Evolutionary conservation across 1,284 basidiomycete genomes (phyloP).

Genomic region (Termitomyces sp.): DNA sequence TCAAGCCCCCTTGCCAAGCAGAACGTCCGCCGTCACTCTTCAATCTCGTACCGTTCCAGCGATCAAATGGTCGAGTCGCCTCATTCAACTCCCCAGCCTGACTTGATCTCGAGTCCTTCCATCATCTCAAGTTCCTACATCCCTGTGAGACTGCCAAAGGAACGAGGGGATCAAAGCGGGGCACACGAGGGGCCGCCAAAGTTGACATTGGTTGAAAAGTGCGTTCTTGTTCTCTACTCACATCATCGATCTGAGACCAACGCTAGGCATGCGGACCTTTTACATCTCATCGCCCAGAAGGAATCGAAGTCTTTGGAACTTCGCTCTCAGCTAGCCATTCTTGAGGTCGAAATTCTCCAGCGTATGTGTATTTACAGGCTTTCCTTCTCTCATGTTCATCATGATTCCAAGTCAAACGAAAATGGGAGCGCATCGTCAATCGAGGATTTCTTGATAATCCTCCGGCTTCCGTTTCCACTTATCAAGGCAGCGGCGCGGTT

Average conservation of each 20-base stretch:
- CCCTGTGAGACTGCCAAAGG: slow-evolving; percentile 4
- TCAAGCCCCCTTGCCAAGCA: slow-evolving; percentile 4
- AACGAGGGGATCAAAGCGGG: slow-evolving; percentile 9
- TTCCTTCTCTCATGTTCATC: neutral
- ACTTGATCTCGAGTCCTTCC: slow-evolving; percentile 13
- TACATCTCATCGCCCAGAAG: slow-evolving; percentile 78
- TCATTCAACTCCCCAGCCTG: slow-evolving; percentile 13
- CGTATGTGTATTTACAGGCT: slow-evolving; percentile 31
- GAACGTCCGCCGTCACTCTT: slow-evolving; percentile 43
- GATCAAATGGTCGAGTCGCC: slow-evolving; percentile 19
- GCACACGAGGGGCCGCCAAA: slow-evolving; percentile 31
- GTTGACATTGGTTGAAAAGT: slow-evolving; percentile 64
- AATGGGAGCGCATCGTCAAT: slow-evolving; percentile 74
- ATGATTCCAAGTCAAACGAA: slow-evolving; percentile 54
- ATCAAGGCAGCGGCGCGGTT: slow-evolving; percentile 29
- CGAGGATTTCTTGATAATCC: slow-evolving; percentile 40
- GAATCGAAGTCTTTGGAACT: slow-evolving; percentile 77
- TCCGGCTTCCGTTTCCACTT: slow-evolving; percentile 14
- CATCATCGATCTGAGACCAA: neutral
- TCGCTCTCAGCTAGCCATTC: slow-evolving; percentile 59
- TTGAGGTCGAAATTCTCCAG: slow-evolving; percentile 66
- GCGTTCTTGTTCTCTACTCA: slow-evolving; percentile 11
- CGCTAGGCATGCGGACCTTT: slow-evolving; percentile 65
- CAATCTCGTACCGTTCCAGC: slow-evolving; percentile 53
- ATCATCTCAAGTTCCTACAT: slow-evolving; percentile 9